Evolutionary conservation across 768 basidiomycete genomes (phyloP), one percentile per base, ranked within the genome.

Genomic region (Infundibulicybe gibba): DNA sequence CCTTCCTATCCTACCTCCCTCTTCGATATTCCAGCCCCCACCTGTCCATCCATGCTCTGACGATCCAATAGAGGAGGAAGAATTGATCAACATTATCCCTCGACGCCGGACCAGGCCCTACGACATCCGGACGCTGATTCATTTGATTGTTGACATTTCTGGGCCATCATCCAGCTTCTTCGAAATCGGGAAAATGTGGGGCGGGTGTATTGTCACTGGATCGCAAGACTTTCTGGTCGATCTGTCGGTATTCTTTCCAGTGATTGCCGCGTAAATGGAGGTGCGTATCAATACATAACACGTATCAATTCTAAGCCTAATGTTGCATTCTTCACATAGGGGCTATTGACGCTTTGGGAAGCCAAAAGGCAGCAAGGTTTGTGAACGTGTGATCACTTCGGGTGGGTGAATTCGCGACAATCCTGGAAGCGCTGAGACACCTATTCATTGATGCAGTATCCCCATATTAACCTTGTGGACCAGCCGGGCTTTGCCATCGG

Each of bases 401-500:
- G 68, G 70, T 71, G 48, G 58, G 25, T 21, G 41, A 25, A 12
- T 25, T 17, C 6, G 10, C 25, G 20, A 11, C n/a, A 39, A 15
- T 15, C 11, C 34, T 34, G n/a, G n/a, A n/a, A n/a, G n/a, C n/a
- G n/a, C n/a, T n/a, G n/a, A n/a, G n/a, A n/a, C n/a, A n/a, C n/a
- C 14, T 14, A 11, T 31, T 38, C 15, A 12, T 20, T 40, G 10
- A 44, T 31, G 8, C 12, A 15, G 33, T 16, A 25, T 25, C 38
- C 15, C 17, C 31, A 70, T 67, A 2, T 50, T 72, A 72, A 72
- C 50, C 60, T 72, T 2, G 70, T 72, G 17, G 70, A 71, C 43
- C 61, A 69, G 41, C 70, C 70, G 11, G 70, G 69, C 6, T 72
- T 72, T 41, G 68, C 69, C 5, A 60, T 72, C 17, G 68, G 68